phyloP scores from a whole-genome alignment of 1,284 basidiomycete genomes.

The Ganoderma sp. region DNA sequence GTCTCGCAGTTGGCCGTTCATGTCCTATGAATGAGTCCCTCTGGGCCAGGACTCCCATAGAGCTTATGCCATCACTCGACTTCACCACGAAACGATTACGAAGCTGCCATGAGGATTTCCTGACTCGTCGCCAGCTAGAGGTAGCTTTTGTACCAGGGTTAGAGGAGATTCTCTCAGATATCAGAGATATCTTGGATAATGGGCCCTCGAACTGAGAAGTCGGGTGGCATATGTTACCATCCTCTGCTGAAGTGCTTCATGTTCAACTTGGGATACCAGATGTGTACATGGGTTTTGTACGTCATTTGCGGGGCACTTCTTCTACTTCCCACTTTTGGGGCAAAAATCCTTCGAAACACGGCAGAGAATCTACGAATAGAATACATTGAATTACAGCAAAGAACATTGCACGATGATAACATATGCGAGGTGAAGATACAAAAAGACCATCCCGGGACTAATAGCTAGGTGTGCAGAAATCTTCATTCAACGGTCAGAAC shows the following conservation, averaged over 20 bases:
- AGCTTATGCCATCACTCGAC: conserved; percentile 31
- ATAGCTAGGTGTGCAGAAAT: conserved; percentile 13
- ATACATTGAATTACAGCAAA: conserved; percentile 33
- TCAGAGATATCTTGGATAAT: conserved; percentile 12
- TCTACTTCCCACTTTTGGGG: neutral
- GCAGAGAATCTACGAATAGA: conserved; percentile 16
- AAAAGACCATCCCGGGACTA: conserved; percentile 17
- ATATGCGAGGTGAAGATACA: conserved; percentile 25
- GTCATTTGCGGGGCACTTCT: too few relatives aligned
- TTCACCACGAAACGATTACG: conserved; percentile 30
- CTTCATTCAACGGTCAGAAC: conserved; percentile 20
- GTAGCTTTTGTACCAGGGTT: conserved; percentile 22
- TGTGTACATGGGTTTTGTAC: neutral
- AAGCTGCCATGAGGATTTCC: conserved; percentile 36
- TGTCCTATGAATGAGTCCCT: conserved; percentile 12
- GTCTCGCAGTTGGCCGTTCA: conserved; percentile 9
- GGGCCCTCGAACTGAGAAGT: neutral
- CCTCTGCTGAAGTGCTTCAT: neutral
- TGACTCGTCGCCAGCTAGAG: conserved; percentile 31
- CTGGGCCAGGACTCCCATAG: conserved; percentile 33
- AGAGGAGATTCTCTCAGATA: conserved; percentile 18
- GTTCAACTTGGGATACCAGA: neutral
- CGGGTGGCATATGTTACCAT: neutral
- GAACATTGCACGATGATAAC: conserved; percentile 27
- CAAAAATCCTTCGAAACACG: neutral